Evolutionary conservation across 2,329 filamentous ascomycete species (phyloP), one percentile per base, ranked within the genome.

Genomic region (Macrophomina phaseolina): DNA sequence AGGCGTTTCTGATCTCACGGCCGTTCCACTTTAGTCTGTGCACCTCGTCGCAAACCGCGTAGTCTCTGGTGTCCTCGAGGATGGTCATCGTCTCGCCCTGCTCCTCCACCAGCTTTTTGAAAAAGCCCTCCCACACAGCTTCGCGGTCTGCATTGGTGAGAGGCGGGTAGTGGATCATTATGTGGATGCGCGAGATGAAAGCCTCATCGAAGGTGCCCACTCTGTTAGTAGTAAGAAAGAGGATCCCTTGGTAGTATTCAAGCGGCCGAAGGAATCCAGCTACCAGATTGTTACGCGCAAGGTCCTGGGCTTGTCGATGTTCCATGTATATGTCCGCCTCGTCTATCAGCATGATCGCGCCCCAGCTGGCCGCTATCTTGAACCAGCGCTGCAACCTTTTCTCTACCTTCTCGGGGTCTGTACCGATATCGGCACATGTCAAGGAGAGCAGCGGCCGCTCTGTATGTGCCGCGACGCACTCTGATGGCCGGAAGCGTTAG

Each of bases 241-340:
- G 72, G 38, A 73, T 75, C 18, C 74, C 73, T 68, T 51, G 63
- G 7, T 68, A 53, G n/a, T 62, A 61, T n/a, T 58, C 56, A 34
- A 67, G 48, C 0, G 38, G 32, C 1, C 45, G 46, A 3, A 81
- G 68, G 66, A 80, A 80, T 6, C 49, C 49, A 34, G 77, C 74
- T 1, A 79, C 74, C 0, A 79, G 68, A 52, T 70, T 76, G 67
- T 77, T 77, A 2, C 75, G 65, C 7, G 70, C 67, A 0, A 79
- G 72, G 52, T 80, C 75, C 1, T 69, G 65, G 4, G 69, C 69
- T 12, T 69, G 63, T 4, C 79, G 71, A 2, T 73, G 71, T 64
- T 80, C 76, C 11, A 81, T 71, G 67, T 75, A 80, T 1, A 81
- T 71, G 67, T 80, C 77, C 0, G 74, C 75, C 64, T 78, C 75